Evolutionary conservation across 768 basidiomycete species (phyloP).

Genomic region (Mycena galopus): DNA sequence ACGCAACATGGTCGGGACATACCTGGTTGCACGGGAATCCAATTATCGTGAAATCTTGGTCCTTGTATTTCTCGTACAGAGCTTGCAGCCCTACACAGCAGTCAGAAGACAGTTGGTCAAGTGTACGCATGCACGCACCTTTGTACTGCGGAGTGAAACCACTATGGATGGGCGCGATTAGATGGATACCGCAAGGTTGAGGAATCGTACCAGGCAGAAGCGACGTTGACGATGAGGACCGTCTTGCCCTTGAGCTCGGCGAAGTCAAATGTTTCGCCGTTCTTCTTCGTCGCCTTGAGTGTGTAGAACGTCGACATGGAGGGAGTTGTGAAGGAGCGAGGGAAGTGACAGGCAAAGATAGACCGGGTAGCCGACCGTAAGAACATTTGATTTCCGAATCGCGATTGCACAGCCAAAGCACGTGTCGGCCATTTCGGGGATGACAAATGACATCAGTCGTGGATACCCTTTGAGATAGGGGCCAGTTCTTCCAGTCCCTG

Average conservation of each 20-base stretch:
- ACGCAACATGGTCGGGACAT: conserved; percentile 22
- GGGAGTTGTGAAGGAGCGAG: conserved; percentile 33
- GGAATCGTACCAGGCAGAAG: conserved; percentile 73
- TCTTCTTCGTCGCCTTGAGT: conserved; percentile 75
- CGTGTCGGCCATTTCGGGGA: neutral
- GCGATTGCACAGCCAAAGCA: neutral
- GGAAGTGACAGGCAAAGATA: conserved; percentile 19
- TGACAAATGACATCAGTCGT: neutral
- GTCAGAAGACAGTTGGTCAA: neutral
- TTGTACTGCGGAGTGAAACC: conserved; percentile 89
- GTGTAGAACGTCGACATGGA: conserved; percentile 69
- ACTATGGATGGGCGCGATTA: conserved; percentile 50
- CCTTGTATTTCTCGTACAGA: conserved; percentile 86
- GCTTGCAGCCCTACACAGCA: conserved; percentile 73
- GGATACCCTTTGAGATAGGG: conserved; percentile 33
- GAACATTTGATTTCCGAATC: conserved; percentile 2
- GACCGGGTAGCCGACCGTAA: conserved; percentile 27
- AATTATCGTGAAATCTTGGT: conserved; percentile 79
- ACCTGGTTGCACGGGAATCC: conserved; percentile 96
- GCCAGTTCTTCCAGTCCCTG: conserved; percentile 55
- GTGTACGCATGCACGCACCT: conserved; percentile 52
- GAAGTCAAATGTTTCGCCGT: conserved; percentile 70
- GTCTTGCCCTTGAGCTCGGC: conserved; percentile 81
- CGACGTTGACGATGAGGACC: conserved; percentile 83
- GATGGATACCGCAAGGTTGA: too few species aligned